A percentile compares a stretch with the other conserved stretches of the same genome.
phyloP scores from a whole-genome alignment of 192 early-diverging fungal genomes.

The Cetraspora pellucida region DNA sequence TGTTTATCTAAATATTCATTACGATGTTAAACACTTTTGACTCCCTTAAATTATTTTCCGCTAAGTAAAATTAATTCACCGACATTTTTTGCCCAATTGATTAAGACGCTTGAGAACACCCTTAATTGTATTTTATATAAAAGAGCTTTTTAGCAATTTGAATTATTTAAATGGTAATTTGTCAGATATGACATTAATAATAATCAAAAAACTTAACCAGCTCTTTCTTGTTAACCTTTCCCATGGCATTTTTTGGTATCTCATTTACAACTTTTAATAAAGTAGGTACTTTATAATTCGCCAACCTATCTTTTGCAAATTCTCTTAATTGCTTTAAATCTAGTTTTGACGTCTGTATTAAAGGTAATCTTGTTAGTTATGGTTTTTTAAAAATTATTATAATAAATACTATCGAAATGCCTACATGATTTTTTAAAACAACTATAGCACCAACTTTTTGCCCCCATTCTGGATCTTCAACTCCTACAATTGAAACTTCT shows the following conservation, averaged over 20 bases:
- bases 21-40: too few species aligned
- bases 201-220: constrained; percentile 40
- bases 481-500: constrained; percentile 76
- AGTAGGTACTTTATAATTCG: constrained; percentile 78
- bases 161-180: too few species aligned
- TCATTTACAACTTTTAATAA: constrained; percentile 49
- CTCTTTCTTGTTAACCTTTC: constrained; percentile 86
- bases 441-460: constrained; percentile 73
- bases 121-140: too few species aligned
- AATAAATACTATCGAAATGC: background rate
- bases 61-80: too few species aligned
- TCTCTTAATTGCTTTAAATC: constrained; percentile 13
- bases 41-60: too few species aligned
- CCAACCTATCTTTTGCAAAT: constrained; percentile 48
- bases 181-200: background rate
- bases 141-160: too few species aligned
- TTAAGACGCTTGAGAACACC: too few species aligned
- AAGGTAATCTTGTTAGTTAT: background rate
- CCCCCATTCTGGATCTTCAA: constrained; percentile 77
- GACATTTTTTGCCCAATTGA: too few species aligned
- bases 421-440: constrained; percentile 44
- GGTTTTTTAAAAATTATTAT: too few species aligned
- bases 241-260: constrained; percentile 85
- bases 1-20: too few species aligned
- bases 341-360: background rate